Evolutionary conservation across 176 grass and related monocot species (phyloP).

Genomic region (Lolium rigidum): DNA sequence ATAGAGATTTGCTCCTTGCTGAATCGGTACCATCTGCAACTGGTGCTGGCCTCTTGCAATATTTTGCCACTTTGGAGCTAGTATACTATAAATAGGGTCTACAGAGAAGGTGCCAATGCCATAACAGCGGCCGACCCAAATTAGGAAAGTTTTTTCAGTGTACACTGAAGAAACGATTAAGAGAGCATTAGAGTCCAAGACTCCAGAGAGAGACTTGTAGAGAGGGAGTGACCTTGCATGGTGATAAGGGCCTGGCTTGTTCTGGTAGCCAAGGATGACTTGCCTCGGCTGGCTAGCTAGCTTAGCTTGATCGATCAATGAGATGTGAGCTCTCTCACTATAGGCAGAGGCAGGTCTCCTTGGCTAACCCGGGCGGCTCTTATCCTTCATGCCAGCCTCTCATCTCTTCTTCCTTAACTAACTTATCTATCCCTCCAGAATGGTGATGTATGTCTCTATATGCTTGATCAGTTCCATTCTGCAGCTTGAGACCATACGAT

Average conservation of each 20-base stretch:
- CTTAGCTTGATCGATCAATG: no score
- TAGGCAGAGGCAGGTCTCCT: conserved; percentile 49
- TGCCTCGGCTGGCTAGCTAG: conserved; percentile 30
- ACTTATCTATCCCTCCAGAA: not conserved
- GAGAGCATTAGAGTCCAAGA: no score
- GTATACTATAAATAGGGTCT: no score
- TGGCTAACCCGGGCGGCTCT: conserved; percentile 49
- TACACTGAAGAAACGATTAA: no score
- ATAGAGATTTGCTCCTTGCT: not conserved
- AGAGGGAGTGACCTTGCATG: conserved; percentile 28
- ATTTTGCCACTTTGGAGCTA: no score
- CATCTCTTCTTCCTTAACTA: not conserved
- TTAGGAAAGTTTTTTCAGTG: no score
- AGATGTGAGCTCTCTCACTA: not conserved
- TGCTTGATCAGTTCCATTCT: not conserved
- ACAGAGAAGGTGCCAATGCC: no score
- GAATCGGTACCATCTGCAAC: not conserved
- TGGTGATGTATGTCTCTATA: not conserved
- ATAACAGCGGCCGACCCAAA: no score
- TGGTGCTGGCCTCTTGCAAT: no score
- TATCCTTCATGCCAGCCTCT: conserved; percentile 45
- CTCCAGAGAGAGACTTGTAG: no score
- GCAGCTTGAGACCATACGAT: not conserved
- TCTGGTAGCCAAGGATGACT: conserved; percentile 42
- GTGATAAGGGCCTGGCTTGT: not conserved